Base-by-base conservation (phyloP, 1,284 basidiomycete species). In the Porodaedalea pini region DNA sequence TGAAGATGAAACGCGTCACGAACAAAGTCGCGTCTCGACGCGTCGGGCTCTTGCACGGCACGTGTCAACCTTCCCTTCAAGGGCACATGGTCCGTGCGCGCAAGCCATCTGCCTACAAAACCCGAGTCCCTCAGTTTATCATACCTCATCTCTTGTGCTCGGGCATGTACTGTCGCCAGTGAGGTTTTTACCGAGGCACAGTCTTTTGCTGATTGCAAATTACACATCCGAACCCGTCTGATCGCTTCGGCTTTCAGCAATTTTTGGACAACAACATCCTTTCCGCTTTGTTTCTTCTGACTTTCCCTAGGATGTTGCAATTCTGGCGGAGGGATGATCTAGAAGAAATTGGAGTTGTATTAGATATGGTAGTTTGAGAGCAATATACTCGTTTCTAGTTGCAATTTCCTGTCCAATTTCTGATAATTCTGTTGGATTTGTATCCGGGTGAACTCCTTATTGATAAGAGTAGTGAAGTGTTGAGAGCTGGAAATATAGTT, bases 191-290 rank as follows among this genome's bases (percentile, higher is more conserved):
- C 88, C 84, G 87, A 88, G 85, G 82, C 85, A 85, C 85, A 88
- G 87, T 88, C 81, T 87, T 88, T 90, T 90, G 88, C 88, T 90
- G 85, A 87, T 90, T 90, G 88, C 88, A 90, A 90, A 90, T 88
- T 90, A 88, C 77, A 86, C 83, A 87, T 88, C 86, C 85, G 82
- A 85, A 87, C 82, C 68, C 83, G 84, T 88, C 83, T 84, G 78
- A 78, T 69, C 76, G 82, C 82, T 85, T 84, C 74, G 82, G 82
- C 82, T 79, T 78, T 73, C 78, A 84, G 85, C 83, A 88, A 88
- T 88, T 87, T 88, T 88, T 88, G 85, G 78, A 79, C 79, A 74
- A 64, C n/a, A n/a, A n/a, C n/a, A 27, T 11, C 23, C n/a, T 6
- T 31, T 2, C n/a, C 23, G 31, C 31, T 47, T 58, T 51, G 51